Evolutionary conservation across 257 asterid species (phyloP), one percentile per base, ranked within the genome.

Genomic region (Dorcoceras hygrometricum): DNA sequence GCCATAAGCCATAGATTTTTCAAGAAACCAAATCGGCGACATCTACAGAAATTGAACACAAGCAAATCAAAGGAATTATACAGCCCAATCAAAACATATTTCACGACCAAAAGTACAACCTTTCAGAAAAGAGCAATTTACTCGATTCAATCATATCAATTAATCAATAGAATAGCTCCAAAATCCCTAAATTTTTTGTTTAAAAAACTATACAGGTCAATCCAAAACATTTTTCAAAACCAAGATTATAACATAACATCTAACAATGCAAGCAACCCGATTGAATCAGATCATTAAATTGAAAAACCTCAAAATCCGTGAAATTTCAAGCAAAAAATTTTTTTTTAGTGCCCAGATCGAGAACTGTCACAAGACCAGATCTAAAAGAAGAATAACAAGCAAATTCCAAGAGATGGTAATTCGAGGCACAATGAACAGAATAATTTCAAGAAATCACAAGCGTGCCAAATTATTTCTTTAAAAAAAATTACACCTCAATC

Each of bases 321-420:
- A 55, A 27, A 16, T 57, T 39, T 14, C 65, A 66, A 74, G 66
- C 75, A 57, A 71, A 54, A 66, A 22, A n/a, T n/a, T n/a, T n/a
- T n/a, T n/a, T 55, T 50, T 55, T 71, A 73, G 72, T 46, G 54
- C 81, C 78, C 82, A 78, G 80, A 81, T 82, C 83, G 80, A 69
- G 57, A 79, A 74, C 26, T 24, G 56, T 23, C 65, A 54, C 48
- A 23, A 60, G 34, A 61, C 53, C 76, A 69, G 81, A 78, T 80
- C 84, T 78, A 63, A 19, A n/a, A 57, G 25, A 73, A 34, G 55
- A 76, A 48, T 34, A 22, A 31, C 62, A 68, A 14, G 54, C 53
- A 23, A 62, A 54, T 28, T 46, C 57, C 62, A 61, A 65, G 22
- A 66, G 66, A 70, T 55, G 50, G 63, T n/a, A 43, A 23, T 63